These are phyloP conservation scores for Verticillium tricorpus DNA, from an alignment of 2,329 filamentous ascomycete species.

Conservation along the genomic window DNA sequence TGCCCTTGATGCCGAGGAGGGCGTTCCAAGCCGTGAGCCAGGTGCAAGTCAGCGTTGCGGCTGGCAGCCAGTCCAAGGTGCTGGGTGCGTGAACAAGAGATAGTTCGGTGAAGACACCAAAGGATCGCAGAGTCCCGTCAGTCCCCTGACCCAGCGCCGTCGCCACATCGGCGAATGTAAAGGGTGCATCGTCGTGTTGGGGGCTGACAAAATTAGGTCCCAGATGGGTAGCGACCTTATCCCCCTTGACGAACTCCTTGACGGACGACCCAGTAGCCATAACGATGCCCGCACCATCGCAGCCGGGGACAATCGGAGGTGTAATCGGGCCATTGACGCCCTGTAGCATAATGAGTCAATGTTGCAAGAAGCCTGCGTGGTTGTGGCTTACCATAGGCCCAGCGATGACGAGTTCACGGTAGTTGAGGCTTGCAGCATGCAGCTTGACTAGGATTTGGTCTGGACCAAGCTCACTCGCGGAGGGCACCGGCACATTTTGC, in stretches of 20 bases:
- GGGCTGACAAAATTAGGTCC: not conserved
- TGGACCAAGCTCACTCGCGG: not conserved
- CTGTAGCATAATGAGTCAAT: not conserved
- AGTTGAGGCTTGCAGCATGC: constrained; percentile 1
- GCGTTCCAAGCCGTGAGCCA: constrained; percentile 48
- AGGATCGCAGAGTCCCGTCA: constrained; percentile 54
- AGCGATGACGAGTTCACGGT: constrained; percentile 3
- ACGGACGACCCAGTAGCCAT: not conserved
- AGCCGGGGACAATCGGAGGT: not conserved
- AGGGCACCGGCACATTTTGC: constrained; percentile 11
- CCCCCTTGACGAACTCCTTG: not conserved
- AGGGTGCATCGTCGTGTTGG: not conserved
- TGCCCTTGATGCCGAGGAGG: constrained; percentile 39
- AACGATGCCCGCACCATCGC: constrained; percentile 1
- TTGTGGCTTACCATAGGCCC: constrained; percentile 19
- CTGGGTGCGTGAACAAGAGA: constrained; percentile 50
- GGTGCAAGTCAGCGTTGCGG: constrained; percentile 43
- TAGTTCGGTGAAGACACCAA: constrained; percentile 52
- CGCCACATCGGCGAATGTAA: constrained; percentile 7
- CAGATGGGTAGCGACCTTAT: not conserved
- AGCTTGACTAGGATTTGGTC: constrained; percentile 1
- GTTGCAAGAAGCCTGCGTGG: not conserved
- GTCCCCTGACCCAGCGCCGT: constrained; percentile 53
- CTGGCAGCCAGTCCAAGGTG: constrained; percentile 30
- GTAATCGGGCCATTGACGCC: not conserved